Base-by-base conservation (phyloP, 192 early-diverging fungal species). In the Borealophlyctis nickersoniae region DNA sequence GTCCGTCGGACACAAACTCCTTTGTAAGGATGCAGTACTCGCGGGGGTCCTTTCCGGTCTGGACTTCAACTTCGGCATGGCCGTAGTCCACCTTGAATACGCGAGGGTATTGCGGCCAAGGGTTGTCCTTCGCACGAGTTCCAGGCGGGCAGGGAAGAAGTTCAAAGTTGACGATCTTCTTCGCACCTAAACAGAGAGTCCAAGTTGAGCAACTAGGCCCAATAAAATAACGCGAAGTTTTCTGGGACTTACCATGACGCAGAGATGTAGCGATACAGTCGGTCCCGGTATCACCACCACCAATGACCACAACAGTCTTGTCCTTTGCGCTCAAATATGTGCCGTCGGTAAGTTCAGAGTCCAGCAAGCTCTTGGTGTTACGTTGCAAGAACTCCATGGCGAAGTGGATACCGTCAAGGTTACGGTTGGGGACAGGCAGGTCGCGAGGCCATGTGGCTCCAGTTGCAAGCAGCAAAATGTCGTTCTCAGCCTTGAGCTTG, bases 391-490 rank as follows among this genome's bases (percentile, higher is more conserved):
- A 99, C 64, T 99, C 96, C 95, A 99, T 97, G 52, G 96, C 96
- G 80, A 96, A 99, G 81, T 97, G 91, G 63, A 97, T 87, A 58
- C 94, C 94, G 59, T 92, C 83, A 61, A 92, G 72, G 58, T 90
- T 78, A 36, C 96, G 83, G 71, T 89, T 89, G 19, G 90, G 91
- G 51, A 99, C 93, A 36, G 83, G 77, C 68, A 99, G 77, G 67
- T 99, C 96, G 57, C 96, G 88, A 27, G 96, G 96, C 93, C 94
- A 96, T 4, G 96, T 99, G 9, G 96, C 93, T 35, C 96, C 96
- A 32, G 90, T 94, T 31, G 93, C 92, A 31, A 99, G 60, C 58
- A 99, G 65, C 52, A 97, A 52, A 2, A 88, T 89, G 71, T 99
- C 94, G 71, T 88, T 87, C 39, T 83, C 73, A 4, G 66, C 72